Base-by-base conservation (phyloP, 1,139 yeast genomes). In the Petasospora fabianii region DNA sequence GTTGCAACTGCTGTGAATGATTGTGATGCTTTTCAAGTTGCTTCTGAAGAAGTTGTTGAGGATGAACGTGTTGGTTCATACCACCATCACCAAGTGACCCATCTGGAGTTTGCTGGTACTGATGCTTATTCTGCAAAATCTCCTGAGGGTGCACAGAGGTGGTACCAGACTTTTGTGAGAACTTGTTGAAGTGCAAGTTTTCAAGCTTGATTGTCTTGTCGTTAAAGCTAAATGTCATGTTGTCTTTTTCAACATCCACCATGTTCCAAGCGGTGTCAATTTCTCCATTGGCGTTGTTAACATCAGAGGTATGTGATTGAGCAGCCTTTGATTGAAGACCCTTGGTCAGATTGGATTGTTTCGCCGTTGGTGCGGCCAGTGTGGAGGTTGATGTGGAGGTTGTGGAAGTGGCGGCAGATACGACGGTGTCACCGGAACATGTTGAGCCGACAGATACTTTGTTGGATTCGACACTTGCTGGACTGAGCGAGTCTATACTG, bases 381-480 rank as follows among this genome's bases (percentile, higher is more conserved):
- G 37, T 30, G 19, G 39, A 32, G 4, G 39, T 34, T 6, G 35
- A 35, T 24, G 42, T 35, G 20, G 41, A 18, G 7, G 34, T 35
- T 12, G 42, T 34, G 3, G 34, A 33, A 16, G 44, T 31, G 26
- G 43, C 38, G n/a, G 33, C 27, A 26, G 44, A 36, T 32, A 34
- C 28, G 24, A 37, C 39, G 3, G 42, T 41, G 5, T 40, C 48
- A 9, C 40, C 31, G 8, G 52, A 50, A 9, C 46, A 44, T 9
- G 41, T 31, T 2, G 51, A 46, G 12, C 49, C 55, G 9, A 51
- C 46, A 22, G 51, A 47, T 12, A 41, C 38, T 34, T 52, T 52
- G 32, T 50, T 48, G 22, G 53, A 50, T 21, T 49, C 55, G 18
- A 50, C 41, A 27, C 50, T 46, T 6, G 48, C 43, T 5, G 55